phyloP scores from a whole-genome alignment of 768 basidiomycete species.

The Boletus insuetus region DNA sequence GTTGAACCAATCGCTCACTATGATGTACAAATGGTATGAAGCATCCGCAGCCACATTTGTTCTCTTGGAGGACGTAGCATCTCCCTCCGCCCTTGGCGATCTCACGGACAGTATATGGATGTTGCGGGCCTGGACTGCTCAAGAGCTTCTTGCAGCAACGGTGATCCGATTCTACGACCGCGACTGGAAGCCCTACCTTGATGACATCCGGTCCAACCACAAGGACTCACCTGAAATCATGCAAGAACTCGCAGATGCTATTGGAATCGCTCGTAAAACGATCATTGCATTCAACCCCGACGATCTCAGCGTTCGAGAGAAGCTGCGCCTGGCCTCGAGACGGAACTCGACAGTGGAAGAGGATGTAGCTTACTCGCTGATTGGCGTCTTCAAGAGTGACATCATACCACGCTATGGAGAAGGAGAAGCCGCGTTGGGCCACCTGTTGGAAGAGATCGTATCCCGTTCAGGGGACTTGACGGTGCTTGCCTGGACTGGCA shows the following conservation, averaged over 20 bases:
- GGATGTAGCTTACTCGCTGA: constrained; percentile 8
- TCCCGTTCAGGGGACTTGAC: constrained; percentile 4
- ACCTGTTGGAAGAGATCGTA: constrained; percentile 13
- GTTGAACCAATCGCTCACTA: constrained; percentile 5
- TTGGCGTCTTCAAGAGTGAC: constrained; percentile 11
- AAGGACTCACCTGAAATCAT: constrained; percentile 9
- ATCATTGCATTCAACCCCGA: constrained; percentile 5
- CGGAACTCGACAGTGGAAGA: constrained; percentile 7
- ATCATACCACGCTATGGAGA: constrained; percentile 7
- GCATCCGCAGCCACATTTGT: constrained; percentile 1
- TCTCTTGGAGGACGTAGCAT: neutral
- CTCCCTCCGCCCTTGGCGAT: neutral
- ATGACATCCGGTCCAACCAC: constrained; percentile 2
- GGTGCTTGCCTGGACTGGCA: constrained; percentile 12
- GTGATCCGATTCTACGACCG: constrained; percentile 8
- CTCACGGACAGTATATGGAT: constrained; percentile 3
- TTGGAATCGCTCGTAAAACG: neutral
- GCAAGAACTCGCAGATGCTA: constrained; percentile 6
- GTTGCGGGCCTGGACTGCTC: constrained; percentile 14
- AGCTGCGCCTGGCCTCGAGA: constrained; percentile 11
- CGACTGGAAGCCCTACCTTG: constrained; percentile 10
- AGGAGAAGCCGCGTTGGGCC: constrained; percentile 6
- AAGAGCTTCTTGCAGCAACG: constrained; percentile 12
- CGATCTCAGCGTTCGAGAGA: constrained; percentile 3
- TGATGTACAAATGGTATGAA: constrained; percentile 17